Base-by-base conservation (phyloP, 768 basidiomycete genomes). In the Boletus bicolor region DNA sequence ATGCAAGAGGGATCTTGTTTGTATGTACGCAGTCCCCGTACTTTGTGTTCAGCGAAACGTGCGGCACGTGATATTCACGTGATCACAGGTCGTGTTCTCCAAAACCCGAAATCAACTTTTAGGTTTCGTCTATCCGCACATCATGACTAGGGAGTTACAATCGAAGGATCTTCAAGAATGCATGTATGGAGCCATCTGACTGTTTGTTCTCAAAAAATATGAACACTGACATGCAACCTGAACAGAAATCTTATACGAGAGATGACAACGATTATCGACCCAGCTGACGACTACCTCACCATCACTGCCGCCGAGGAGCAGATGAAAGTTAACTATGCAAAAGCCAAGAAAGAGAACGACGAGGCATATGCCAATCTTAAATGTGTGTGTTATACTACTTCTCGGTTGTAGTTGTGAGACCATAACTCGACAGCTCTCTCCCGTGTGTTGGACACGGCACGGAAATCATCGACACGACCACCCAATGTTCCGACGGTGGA, bases 261-360 rank as follows among this genome's bases (percentile, higher is more conserved):
- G 56, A 87, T 91, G 81, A 74, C 81, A 34, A 78, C 81, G 4
- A 84, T 90, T 54, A 87, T 92, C 52, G 84, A 89, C 63, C 87
- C 88, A 11, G 85, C 87, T 42, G 87, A 90, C 51, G 90, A 92
- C 69, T 90, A 84, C 66, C 72, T 86, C 54, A 85, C 86, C 12
- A 88, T 92, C 47, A 82, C 84, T 15, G 82, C 80, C 7, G 84
- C 88, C 8, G 87, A 91, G 61, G 84, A 90, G 55, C 83, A 79
- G 59, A 84, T 89, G 66, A 79, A 79, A 14, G 62, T 77, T 7
- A 82, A 82, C 10, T 82, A 86, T 56, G 73, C 78, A 7, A 76
- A 72, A 51, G 74, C 83, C 48, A 86, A 81, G 71, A 85, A 83
- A 62, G 87, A 87, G 44, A 68, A 87, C 0, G 89, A 91, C 45